Percentiles rank a stretch among this genome's conserved stretches.
These are phyloP conservation scores for Flagelloscypha sp. DNA, from an alignment of 768 basidiomycete genomes.

Conservation along the genomic window DNA sequence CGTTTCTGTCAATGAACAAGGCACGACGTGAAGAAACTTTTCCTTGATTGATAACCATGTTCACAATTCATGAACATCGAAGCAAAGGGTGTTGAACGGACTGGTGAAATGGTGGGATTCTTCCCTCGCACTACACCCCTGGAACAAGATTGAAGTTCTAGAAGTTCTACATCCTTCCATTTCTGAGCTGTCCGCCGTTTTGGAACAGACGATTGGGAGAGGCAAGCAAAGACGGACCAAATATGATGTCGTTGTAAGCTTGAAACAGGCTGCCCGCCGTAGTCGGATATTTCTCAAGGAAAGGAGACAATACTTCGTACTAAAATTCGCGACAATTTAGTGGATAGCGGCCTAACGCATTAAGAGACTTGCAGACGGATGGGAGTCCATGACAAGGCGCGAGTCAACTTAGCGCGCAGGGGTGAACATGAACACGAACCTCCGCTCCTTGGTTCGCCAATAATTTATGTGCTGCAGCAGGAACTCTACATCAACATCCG, in stretches of 20 bases:
- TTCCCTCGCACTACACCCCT: slow-evolving; percentile 54
- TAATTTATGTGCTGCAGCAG: too few species aligned
- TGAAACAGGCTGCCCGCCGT: slow-evolving; percentile 59
- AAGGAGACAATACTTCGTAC: slow-evolving; percentile 38
- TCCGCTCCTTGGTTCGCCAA: too few species aligned
- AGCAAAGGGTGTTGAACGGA: neutral
- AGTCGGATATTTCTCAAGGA: slow-evolving; percentile 54
- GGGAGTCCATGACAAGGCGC: too few species aligned
- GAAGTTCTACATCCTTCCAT: slow-evolving; percentile 57
- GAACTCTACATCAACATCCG: too few species aligned
- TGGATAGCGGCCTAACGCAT: too few species aligned
- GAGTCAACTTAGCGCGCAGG: too few species aligned
- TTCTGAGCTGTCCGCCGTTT: slow-evolving; percentile 47
- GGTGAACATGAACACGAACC: too few species aligned
- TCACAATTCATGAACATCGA: slow-evolving; percentile 4
- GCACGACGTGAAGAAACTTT: slow-evolving; percentile 43
- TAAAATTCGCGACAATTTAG: too few species aligned
- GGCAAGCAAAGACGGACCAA: slow-evolving; percentile 30
- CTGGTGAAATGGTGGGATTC: slow-evolving; percentile 32
- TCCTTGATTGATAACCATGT: slow-evolving; percentile 25
- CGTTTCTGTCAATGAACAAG: slow-evolving; percentile 60
- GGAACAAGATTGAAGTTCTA: slow-evolving; percentile 49
- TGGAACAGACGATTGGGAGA: slow-evolving; percentile 4
- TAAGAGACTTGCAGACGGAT: slow-evolving; percentile 3
- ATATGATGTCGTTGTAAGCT: slow-evolving; percentile 64